Evolutionary conservation across 2,329 filamentous ascomycete genomes (phyloP).

Genomic region (Bipolaris zeicola): DNA sequence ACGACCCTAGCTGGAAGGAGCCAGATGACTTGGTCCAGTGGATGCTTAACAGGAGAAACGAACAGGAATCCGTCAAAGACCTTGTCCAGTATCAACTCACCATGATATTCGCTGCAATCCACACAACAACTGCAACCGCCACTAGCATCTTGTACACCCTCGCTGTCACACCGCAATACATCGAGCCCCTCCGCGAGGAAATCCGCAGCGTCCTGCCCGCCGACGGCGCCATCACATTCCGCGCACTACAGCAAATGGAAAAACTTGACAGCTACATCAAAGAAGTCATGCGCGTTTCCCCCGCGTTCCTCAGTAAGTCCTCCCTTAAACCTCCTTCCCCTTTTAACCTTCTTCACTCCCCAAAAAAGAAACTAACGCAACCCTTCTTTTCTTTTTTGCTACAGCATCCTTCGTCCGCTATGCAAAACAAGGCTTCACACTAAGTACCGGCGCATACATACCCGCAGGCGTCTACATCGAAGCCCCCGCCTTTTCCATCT

Average conservation of each 20-base stretch:
- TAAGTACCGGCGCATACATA: constrained; percentile 60
- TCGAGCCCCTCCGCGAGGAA: background rate
- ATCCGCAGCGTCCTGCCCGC: background rate
- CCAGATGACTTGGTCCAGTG: background rate
- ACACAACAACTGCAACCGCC: background rate
- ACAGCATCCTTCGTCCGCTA: constrained; percentile 53
- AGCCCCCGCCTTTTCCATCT: constrained; percentile 33
- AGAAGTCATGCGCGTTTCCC: constrained; percentile 28
- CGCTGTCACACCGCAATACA: background rate
- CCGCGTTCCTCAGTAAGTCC: constrained; percentile 27
- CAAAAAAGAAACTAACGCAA: background rate
- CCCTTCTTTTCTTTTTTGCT: too few relatives aligned
- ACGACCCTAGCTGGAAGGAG: background rate
- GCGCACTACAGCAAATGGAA: background rate
- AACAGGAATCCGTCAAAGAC: background rate
- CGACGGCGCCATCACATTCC: background rate
- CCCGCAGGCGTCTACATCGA: constrained; percentile 45
- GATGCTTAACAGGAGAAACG: background rate
- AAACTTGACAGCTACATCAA: background rate
- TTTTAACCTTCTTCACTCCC: too few relatives aligned
- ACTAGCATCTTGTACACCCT: background rate
- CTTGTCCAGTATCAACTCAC: background rate
- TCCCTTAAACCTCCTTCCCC: too few relatives aligned
- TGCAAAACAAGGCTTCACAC: constrained; percentile 57
- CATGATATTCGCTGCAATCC: background rate